A percentile compares a stretch with the other conserved stretches of the same genome.
These are phyloP conservation scores for Syzygium aqueum DNA, from an alignment of 345 rosid species.

Conservation along the genomic window DNA sequence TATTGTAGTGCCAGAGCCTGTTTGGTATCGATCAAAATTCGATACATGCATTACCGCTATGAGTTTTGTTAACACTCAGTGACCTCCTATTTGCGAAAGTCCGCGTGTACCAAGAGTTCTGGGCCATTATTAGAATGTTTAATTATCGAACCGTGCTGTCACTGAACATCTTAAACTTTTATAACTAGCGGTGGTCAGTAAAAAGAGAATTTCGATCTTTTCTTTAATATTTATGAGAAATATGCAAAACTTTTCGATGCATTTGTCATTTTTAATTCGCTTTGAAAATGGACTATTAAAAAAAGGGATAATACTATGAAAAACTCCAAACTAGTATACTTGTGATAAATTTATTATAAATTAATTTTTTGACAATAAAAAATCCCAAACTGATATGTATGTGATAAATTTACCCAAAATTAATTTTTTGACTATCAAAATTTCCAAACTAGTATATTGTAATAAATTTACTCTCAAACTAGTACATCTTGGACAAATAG, in stretches of 20 bases:
- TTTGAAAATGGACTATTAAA: not conserved
- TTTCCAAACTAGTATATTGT: too few species aligned
- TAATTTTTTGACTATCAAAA: too few species aligned
- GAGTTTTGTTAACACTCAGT: not conserved
- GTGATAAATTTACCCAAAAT: too few species aligned
- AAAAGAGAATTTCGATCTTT: not conserved
- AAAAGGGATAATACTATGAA: too few species aligned
- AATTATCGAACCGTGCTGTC: not conserved
- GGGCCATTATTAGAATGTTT: not conserved
- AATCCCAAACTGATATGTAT: too few species aligned
- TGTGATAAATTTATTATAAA: too few species aligned
- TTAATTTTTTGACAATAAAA: too few species aligned
- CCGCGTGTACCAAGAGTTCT: not conserved
- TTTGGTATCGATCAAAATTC: not conserved
- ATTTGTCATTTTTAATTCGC: not conserved
- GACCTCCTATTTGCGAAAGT: not conserved
- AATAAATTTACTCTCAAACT: too few species aligned
- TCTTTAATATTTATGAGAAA: not conserved
- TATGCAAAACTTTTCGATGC: not conserved
- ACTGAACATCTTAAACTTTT: not conserved
- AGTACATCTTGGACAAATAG: too few species aligned
- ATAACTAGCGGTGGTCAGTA: not conserved
- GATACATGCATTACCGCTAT: not conserved
- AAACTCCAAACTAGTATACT: too few species aligned
- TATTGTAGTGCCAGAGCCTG: rapidly evolving